Percentiles rank a stretch among this genome's conserved stretches.
phyloP scores from a whole-genome alignment of 169 alveolate genomes.

The Cyclospora cayetanensis region DNA sequence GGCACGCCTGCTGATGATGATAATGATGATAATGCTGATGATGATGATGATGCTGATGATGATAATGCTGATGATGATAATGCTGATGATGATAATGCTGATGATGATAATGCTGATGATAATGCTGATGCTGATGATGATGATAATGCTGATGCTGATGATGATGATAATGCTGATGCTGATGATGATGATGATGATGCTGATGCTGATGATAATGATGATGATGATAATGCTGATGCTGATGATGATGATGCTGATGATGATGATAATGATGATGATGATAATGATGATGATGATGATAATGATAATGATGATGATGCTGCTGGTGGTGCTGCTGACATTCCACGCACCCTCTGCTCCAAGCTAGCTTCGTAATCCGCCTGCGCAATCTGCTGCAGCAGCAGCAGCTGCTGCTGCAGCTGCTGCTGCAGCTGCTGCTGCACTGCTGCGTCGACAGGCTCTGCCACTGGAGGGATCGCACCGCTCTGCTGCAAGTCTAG shows the following conservation, averaged over 20 bases:
- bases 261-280: neutral
- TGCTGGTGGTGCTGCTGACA: neutral
- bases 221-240: too few species aligned
- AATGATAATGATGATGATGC: too few species aligned
- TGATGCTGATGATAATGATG: too few species aligned
- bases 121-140: too few species aligned
- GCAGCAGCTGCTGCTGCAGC: constrained; percentile 41
- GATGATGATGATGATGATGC: neutral
- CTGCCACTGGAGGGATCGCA: neutral
- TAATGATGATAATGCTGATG: neutral
- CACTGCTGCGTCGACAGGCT: constrained; percentile 25
- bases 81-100: too few species aligned
- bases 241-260: too few species aligned
- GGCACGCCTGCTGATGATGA: constrained; percentile 45
- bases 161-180: too few species aligned
- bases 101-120: too few species aligned
- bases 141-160: too few species aligned
- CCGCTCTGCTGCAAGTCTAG: constrained; percentile 35
- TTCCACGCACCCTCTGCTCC: neutral
- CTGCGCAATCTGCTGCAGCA: constrained; percentile 41
- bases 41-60: too few species aligned
- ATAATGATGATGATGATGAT: too few species aligned
- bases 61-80: too few species aligned
- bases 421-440: constrained; percentile 46
- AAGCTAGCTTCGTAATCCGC: constrained; percentile 30